A percentile compares a stretch with the other conserved stretches of the same genome.
These are phyloP conservation scores for Pichia membranifaciens DNA, from an alignment of 805 yeast genomes.

Conservation along the genomic window DNA sequence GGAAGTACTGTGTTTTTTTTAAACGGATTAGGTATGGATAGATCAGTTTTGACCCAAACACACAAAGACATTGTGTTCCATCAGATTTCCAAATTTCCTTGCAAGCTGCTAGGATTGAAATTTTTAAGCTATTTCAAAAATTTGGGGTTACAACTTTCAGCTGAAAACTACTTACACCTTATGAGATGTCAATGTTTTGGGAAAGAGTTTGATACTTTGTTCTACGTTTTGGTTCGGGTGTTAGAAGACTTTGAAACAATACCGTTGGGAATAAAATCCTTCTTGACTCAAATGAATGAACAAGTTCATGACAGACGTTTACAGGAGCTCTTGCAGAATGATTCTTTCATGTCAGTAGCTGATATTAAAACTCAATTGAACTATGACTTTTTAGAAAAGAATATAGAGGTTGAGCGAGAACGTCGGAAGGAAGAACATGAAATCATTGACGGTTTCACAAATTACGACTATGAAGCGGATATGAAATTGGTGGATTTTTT, in stretches of 20 bases:
- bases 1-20: slow-evolving; percentile 16
- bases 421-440: slow-evolving; percentile 12
- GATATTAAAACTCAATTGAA: slow-evolving; percentile 12
- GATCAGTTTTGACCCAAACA: slow-evolving; percentile 8
- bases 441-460: slow-evolving; percentile 11
- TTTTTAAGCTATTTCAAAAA: slow-evolving; percentile 12
- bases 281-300: slow-evolving; percentile 11
- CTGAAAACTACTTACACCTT: slow-evolving; percentile 15
- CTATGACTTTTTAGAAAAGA: slow-evolving; percentile 12
- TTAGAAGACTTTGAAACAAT: slow-evolving; percentile 12
- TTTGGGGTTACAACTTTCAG: slow-evolving; percentile 9
- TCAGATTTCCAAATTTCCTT: slow-evolving; percentile 15
- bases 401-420: slow-evolving; percentile 14
- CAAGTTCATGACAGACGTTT: slow-evolving; percentile 13
- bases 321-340: background rate
- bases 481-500: slow-evolving; percentile 21
- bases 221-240: slow-evolving; percentile 12
- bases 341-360: background rate
- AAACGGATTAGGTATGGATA: slow-evolving; percentile 7
- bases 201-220: slow-evolving; percentile 22
- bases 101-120: slow-evolving; percentile 18
- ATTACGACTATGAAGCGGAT: slow-evolving; percentile 16
- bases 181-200: slow-evolving; percentile 23
- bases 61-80: slow-evolving; percentile 19
- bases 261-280: background rate